phyloP scores from a whole-genome alignment of 352 stramenopile genomes.

The Globisporangium recalcitrans region DNA sequence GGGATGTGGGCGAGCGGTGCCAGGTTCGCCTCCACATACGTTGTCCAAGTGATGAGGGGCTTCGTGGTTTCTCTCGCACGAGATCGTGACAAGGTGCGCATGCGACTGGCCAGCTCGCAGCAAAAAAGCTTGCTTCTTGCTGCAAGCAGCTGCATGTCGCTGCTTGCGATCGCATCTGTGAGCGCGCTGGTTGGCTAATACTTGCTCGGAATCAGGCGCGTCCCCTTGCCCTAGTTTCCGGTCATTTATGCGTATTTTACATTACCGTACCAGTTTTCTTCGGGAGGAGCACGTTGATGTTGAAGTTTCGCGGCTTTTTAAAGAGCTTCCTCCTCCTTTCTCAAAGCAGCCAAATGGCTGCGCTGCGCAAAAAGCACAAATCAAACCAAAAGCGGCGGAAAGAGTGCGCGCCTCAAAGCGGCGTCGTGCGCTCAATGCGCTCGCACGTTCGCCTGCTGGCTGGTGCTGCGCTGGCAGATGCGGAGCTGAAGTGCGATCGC shows the following conservation, averaged over 20 bases:
- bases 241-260: background rate
- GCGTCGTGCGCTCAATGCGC: too few species aligned
- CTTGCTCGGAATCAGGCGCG: background rate
- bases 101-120: background rate
- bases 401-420: background rate
- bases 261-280: background rate
- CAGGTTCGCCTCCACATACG: background rate
- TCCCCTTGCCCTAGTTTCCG: background rate
- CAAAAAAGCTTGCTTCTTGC: slow-evolving; percentile 2
- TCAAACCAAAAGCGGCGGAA: background rate
- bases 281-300: slow-evolving; percentile 3
- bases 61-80: background rate
- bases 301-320: slow-evolving; percentile 1
- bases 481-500: background rate
- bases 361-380: too few species aligned
- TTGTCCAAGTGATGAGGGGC: background rate
- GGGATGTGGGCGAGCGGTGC: background rate
- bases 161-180: background rate
- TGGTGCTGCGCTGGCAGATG: background rate
- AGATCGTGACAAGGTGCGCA: background rate
- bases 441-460: too few species aligned
- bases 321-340: background rate
- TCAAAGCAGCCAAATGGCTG: background rate
- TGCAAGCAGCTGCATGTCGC: slow-evolving; percentile 5
- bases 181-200: background rate